Evolutionary conservation across 2,329 filamentous ascomycete species (phyloP), one percentile per base, ranked within the genome.

Genomic region (Dendryphion nanum): DNA sequence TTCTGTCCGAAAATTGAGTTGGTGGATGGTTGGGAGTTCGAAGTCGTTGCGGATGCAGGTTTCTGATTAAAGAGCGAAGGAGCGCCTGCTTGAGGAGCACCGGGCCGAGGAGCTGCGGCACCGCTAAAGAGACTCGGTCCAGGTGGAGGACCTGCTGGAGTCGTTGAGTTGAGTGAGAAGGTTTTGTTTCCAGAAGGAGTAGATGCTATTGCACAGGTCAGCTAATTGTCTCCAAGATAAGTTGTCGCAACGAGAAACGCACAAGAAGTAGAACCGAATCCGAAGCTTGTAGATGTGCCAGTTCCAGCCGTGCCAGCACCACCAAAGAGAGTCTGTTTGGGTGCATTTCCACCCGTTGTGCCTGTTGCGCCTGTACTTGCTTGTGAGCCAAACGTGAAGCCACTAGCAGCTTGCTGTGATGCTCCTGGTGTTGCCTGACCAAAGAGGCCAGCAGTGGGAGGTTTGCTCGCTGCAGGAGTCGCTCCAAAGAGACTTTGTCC

Each of bases 111-210:
- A 6, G 44, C 37, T 40, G 51, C 46, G 13, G 41, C 47, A 8
- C 55, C 53, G 10, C 23, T n/a, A 38, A 64, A 66, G 8, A 64
- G 26, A 38, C 40, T 57, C 30, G 38, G 38, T 10, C 59, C 61
- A 10, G 63, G 60, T 30, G 64, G 64, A 16, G 59, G 54, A 33
- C 63, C 64, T n/a, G 63, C 63, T 30, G 64, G 64, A 8, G 63
- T 67, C 4, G 64, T 68, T 3, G 64, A 66, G n/a, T 53, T 51
- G 19, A 66, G 53, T 23, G 53, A 49, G n/a, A 57, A 57, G 10
- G 66, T 61, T 47, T 67, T 68, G 29, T 49, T 59, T 14, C 56
- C 31, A 10, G 63, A 60, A 10, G 63, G 62, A 3, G 63, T 67
- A 13, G 47, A 16, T 8, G 59, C 61, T 45, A 57, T 39, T 28